phyloP scores from a whole-genome alignment of 768 basidiomycete species.

The Hebeloma cylindrosporum region DNA sequence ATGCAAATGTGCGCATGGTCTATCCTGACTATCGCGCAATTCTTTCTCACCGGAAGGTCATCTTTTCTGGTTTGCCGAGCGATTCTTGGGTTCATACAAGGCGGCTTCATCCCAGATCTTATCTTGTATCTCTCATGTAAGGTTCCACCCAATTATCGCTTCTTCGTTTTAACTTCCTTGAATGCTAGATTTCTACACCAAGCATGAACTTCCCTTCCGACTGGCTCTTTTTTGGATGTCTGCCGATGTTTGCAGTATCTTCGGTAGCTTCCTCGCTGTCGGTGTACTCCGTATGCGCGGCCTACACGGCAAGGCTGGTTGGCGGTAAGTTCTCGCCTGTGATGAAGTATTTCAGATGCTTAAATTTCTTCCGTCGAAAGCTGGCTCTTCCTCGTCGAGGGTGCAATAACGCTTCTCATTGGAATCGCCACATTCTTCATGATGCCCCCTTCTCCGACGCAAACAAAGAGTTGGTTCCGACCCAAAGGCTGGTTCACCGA shows the following conservation, averaged over 20 bases:
- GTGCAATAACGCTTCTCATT: constrained; percentile 43
- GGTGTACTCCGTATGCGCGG: constrained; percentile 64
- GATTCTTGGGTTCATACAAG: constrained; percentile 43
- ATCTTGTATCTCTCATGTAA: constrained; percentile 61
- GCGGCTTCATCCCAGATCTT: constrained; percentile 56
- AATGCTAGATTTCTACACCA: constrained; percentile 55
- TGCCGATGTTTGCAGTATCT: constrained; percentile 43
- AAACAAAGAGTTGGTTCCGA: constrained; percentile 56
- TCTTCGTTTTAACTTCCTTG: background rate
- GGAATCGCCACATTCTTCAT: constrained; percentile 56
- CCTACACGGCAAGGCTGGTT: constrained; percentile 49
- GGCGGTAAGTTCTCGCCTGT: constrained; percentile 36
- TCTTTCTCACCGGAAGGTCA: constrained; percentile 53
- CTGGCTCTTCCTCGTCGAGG: constrained; percentile 63
- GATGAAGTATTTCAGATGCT: background rate
- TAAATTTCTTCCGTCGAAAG: constrained; percentile 18
- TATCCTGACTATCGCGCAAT: constrained; percentile 51
- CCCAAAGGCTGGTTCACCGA: constrained; percentile 66
- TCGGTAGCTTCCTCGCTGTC: constrained; percentile 56
- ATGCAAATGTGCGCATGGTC: constrained; percentile 58
- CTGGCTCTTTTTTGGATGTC: constrained; percentile 58
- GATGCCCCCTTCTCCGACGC: constrained; percentile 61
- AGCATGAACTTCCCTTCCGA: constrained; percentile 56
- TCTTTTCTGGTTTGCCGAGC: constrained; percentile 50
- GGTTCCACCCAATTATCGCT: constrained; percentile 14